These are phyloP conservation scores for Aspergillus costaricaensis DNA, from an alignment of 2,329 filamentous ascomycete species.

Conservation along the genomic window DNA sequence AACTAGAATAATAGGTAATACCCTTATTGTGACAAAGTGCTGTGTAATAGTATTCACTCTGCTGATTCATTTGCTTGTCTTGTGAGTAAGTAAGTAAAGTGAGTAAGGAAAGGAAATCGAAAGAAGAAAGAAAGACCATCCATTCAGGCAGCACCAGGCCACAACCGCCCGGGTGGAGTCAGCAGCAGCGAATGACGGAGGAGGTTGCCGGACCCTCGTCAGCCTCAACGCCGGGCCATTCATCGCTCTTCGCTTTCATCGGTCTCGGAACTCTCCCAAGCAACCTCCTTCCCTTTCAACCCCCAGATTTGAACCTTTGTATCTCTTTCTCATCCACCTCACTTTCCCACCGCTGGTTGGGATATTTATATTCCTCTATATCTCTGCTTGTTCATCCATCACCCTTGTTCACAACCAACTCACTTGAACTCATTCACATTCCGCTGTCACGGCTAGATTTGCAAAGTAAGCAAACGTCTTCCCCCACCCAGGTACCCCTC, in stretches of 20 bases:
- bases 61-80: too few relatives aligned
- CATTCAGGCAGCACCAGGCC: background rate
- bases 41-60: background rate
- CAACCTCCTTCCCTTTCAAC: background rate
- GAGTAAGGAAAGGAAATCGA: too few relatives aligned
- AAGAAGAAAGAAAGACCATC: background rate
- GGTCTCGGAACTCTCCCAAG: background rate
- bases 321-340: too few relatives aligned
- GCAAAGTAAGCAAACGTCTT: background rate
- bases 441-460: background rate
- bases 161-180: background rate
- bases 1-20: background rate
- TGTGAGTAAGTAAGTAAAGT: too few relatives aligned
- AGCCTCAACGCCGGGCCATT: constrained; percentile 3
- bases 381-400: background rate
- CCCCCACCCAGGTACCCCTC: constrained; percentile 1
- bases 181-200: constrained; percentile 4
- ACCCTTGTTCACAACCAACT: background rate
- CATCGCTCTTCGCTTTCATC: constrained; percentile 6
- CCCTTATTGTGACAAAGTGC: background rate
- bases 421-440: background rate
- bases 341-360: background rate
- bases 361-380: background rate
- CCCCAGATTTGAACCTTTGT: background rate
- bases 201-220: constrained; percentile 8